Base-by-base conservation (phyloP, 169 alveolate species). In the Cryptosporidium felis region DNA sequence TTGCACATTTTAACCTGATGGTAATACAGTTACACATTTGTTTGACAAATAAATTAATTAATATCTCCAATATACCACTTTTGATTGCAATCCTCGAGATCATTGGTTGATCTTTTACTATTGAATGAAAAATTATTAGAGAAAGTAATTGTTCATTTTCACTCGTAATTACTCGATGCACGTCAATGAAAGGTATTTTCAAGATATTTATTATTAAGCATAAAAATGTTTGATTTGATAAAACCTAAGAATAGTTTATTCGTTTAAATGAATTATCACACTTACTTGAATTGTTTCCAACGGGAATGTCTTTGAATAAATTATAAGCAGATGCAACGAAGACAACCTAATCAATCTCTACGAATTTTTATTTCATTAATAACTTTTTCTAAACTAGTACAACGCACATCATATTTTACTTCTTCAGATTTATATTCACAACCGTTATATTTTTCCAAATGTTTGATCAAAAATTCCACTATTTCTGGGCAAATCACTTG, bases 61-160 rank as follows among this genome's bases (percentile, higher is more conserved):
- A 36, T 8, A 49, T 32, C 28, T 74, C 59, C 53, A 74, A 40
- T 12, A 74, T 53, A 2, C 85, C 85, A 58, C n/a, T 32, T 38
- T 74, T 74, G 9, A 53, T 74, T n/a, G 85, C 85, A 51, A 74
- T 67, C n/a, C 60, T 74, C 16, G 74, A 49, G 56, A 74, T 16
- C 74, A 74, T 74, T 16, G 85, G 67, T 53, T 74, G 85, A 0
- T 74, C 85, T 18, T 32, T 74, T 38, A 53, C 85, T 6, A 74
- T 34, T 3, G 26, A 51, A 42, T 74, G 56, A 56, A 74, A 74
- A 10, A 74, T 12, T 32, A 74, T 49, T 9, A 74, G 41, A 1
- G 56, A 18, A 40, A 74, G 58, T 21, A 74, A 12, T 56, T 53
- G 66, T 1, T 74, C 85, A 40, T 16, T 53, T 18, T 74, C 67